Percentiles rank a stretch among this genome's conserved stretches.
Conservation (phyloP, 2,329 filamentous ascomycete species). For the Cadophora sp. region DNA sequence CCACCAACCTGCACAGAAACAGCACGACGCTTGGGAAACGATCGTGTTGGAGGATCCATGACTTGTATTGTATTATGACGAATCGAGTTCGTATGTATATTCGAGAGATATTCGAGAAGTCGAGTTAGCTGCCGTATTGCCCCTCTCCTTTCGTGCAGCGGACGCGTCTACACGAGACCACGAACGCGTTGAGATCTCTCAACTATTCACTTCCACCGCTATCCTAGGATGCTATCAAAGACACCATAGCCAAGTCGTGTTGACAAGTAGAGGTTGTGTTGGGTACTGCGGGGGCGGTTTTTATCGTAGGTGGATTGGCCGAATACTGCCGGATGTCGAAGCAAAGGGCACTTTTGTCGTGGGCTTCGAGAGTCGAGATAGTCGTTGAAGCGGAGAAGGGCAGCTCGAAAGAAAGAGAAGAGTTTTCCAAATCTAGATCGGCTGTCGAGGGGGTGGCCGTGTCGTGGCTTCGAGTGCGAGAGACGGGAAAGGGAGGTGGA, state of each 20-base stretch:
- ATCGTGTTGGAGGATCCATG: constrained; percentile 41
- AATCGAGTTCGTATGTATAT: background rate
- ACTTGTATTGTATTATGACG: constrained; percentile 3
- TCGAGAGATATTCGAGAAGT: constrained; percentile 21
- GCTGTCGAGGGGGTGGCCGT: background rate
- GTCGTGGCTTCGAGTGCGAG: background rate
- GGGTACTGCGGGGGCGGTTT: constrained; percentile 20
- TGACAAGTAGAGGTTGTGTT: constrained; percentile 19
- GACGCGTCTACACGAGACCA: constrained; percentile 40
- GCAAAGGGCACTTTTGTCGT: background rate
- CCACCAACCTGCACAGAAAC: constrained; percentile 27
- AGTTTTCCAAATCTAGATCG: background rate
- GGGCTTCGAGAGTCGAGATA: background rate
- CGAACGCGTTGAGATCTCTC: constrained; percentile 34
- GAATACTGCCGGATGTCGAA: constrained; percentile 14
- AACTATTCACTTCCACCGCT: constrained; percentile 34
- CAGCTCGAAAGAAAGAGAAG: background rate
- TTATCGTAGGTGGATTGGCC: constrained; percentile 10
- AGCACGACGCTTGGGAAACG: constrained; percentile 34
- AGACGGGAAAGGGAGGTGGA: background rate
- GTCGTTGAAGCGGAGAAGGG: background rate
- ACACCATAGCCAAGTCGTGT: constrained; percentile 36
- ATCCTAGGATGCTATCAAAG: constrained; percentile 28
- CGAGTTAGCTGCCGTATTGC: constrained; percentile 30
- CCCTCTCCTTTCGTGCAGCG: constrained; percentile 31